Evolutionary conservation across 2,329 filamentous ascomycete species (phyloP), one percentile per base, ranked within the genome.

Genomic region (Lachnum nothofagi): DNA sequence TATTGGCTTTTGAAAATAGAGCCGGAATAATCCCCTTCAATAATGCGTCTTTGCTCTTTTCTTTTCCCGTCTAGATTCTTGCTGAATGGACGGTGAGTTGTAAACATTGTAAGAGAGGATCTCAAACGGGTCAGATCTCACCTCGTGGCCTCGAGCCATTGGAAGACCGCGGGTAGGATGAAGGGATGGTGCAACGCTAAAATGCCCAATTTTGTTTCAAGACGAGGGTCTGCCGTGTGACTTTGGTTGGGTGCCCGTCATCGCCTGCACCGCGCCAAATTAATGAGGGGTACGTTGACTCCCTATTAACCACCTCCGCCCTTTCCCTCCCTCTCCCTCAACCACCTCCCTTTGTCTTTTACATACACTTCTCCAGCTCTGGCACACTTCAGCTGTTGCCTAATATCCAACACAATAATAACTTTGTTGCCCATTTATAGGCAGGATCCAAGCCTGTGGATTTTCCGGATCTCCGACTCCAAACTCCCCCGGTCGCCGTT

Each of bases 71-170:
- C n/a, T 14, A 6, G 31, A 8, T 34, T 34, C n/a, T 16, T 9
- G n/a, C 7, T 8, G 16, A 44, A 40, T 20, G 27, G 44, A 59
- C 53, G 55, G 53, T 60, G 51, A 59, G 50, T 24, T 49, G 25
- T 16, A 16, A 20, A 14, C 27, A 23, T 42, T 8, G 44, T 39
- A 44, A n/a, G 35, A 33, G 4, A 47, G 19, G 34, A 34, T 44
- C 48, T 40, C 5, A 42, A 52, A 56, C 42, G 52, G 56, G 51
- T 55, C 59, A 56, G 46, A 55, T 52, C 44, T 33, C 23, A 40
- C 44, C 41, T 57, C 59, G 62, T 63, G 62, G 61, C 57, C 39
- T 33, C 8, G 23, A 52, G 38, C 46, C 42, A 63, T 64, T 63
- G 62, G 62, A 46, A 37, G 39, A 39, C 20, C 9, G 23, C 31